Percentiles rank a stretch among this genome's conserved stretches.
phyloP scores from a whole-genome alignment of 2,329 filamentous ascomycete species.

The Cytospora mali region DNA sequence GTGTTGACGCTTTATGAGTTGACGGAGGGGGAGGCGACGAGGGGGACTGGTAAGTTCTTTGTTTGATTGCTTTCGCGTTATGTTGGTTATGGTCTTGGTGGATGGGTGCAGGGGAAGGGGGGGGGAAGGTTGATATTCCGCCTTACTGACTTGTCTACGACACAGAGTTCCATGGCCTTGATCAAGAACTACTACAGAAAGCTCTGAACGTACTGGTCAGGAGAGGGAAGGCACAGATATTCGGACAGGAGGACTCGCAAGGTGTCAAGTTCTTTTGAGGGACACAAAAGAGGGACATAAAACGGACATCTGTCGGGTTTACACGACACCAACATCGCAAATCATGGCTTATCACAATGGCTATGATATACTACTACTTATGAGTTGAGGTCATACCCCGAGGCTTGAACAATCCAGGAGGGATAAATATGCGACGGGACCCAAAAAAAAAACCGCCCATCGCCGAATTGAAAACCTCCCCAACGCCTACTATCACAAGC shows the following conservation, averaged over 20 bases:
- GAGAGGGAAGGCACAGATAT: constrained; percentile 88
- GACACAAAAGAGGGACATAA: too few species aligned
- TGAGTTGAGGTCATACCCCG: background rate
- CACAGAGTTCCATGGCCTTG: constrained; percentile 84
- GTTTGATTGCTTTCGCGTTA: constrained; percentile 10
- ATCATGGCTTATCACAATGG: background rate
- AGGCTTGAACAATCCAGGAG: background rate
- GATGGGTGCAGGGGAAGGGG: background rate
- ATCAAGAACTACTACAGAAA: constrained; percentile 77
- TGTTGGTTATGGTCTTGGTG: background rate
- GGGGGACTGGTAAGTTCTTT: constrained; percentile 60
- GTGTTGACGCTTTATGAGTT: constrained; percentile 95
- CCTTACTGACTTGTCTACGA: constrained; percentile 4
- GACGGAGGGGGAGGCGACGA: constrained; percentile 79
- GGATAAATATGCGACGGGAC: background rate
- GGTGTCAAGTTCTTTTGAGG: constrained; percentile 95
- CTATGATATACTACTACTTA: background rate
- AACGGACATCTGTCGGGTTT: background rate
- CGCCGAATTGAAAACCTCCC: constrained; percentile 6
- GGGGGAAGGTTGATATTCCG: background rate
- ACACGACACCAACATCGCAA: background rate
- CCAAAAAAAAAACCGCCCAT: constrained; percentile 14
- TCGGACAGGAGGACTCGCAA: constrained; percentile 83
- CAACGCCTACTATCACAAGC: background rate
- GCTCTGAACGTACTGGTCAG: constrained; percentile 82